Evolutionary conservation across 306 rosid genomes (phyloP), one percentile per base, ranked within the genome.

Genomic region (Biancaea sappan): DNA sequence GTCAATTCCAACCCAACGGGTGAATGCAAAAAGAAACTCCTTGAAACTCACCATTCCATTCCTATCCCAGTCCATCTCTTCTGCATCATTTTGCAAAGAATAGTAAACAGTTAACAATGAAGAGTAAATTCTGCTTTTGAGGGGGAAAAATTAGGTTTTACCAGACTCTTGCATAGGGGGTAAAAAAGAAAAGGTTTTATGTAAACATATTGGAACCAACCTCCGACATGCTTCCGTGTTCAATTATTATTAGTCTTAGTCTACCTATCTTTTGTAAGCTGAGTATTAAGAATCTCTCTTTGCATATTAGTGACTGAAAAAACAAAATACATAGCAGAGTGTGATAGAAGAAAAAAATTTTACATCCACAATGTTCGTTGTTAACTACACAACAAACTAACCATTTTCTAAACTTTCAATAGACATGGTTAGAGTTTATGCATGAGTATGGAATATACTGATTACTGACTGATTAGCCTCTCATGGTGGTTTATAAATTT

Each of bases 31-130:
- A 61, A 94, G 96, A 79, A 92, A 94, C 75, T 94, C 99, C 85
- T 92, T 94, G 70, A 91, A 88, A 90, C 87, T 94, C 67, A 94
- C 98, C 98, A 91, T 94, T 84, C 98, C 98, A 81, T 94, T 94
- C 69, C 84, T 88, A 71, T 94, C 97, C 98, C 98, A 94, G 78
- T 94, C 98, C 98, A 94, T 94, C 80, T 94, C 98, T 75, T 91
- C 98, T 94, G 97, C 78, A 81, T 43, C 66, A 75, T 80, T 77
- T 66, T 18, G 21, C 18, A 66, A 71, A 47, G 4, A 66, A 74
- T 10, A 56, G 22, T 43, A 50, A 56, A 70, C 25, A 21, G 19
- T 8, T 22, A 19, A 29, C 62, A 69, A 66, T 59, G 18, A 21
- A 53, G 34, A 72, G 43, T 32, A 26, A 24, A 46, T 60, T 35